A percentile compares a stretch with the other conserved stretches of the same genome.
Conservation (phyloP, 768 basidiomycete genomes). For the Amanita thiersii region DNA sequence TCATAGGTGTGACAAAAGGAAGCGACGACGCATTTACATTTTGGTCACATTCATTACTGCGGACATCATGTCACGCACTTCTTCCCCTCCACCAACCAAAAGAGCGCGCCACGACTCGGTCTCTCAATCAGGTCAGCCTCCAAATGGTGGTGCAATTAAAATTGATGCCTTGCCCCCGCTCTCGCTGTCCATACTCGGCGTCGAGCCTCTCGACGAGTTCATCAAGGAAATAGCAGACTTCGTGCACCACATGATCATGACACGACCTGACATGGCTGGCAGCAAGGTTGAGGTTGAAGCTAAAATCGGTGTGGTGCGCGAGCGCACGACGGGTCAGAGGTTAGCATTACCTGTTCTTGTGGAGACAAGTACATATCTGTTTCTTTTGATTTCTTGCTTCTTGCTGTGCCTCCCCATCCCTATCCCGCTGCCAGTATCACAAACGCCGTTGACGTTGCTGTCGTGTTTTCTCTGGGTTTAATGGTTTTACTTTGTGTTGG, state of each 20-base stretch:
- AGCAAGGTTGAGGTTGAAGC: slow-evolving; percentile 83
- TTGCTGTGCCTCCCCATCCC: not conserved
- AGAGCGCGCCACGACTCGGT: not conserved
- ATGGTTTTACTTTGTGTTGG: too few relatives aligned
- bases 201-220: slow-evolving; percentile 90
- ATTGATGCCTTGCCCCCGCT: slow-evolving; percentile 44
- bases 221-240: slow-evolving; percentile 90
- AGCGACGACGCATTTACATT: too few relatives aligned
- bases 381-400: slow-evolving; percentile 6
- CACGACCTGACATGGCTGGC: slow-evolving; percentile 37
- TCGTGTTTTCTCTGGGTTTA: slow-evolving; percentile 4
- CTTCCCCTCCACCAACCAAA: slow-evolving; percentile 4
- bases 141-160: slow-evolving; percentile 4
- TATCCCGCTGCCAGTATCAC: too few relatives aligned
- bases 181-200: slow-evolving; percentile 75
- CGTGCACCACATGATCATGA: slow-evolving; percentile 62
- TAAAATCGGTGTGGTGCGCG: slow-evolving; percentile 73
- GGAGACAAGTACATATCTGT: slow-evolving; percentile 66
- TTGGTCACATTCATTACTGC: not conserved
- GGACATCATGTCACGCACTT: not conserved
- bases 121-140: not conserved
- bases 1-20: too few relatives aligned
- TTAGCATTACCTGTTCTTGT: slow-evolving; percentile 65
- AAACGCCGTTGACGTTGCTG: slow-evolving; percentile 5
- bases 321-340: slow-evolving; percentile 46